Evolutionary conservation across 2,329 filamentous ascomycete species (phyloP).

Genomic region (Curvularia lunata): DNA sequence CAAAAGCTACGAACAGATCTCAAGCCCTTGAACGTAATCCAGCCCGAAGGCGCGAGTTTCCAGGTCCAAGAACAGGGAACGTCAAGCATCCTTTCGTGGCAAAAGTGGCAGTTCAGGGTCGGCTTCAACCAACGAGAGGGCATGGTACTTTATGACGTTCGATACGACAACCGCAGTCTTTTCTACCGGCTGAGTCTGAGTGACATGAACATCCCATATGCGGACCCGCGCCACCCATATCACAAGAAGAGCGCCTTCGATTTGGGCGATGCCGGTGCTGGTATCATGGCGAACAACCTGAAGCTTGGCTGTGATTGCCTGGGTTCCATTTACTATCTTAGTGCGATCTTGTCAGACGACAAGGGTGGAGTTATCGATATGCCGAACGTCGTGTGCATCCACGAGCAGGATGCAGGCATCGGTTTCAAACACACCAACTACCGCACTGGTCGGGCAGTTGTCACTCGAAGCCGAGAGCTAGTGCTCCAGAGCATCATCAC

Average conservation of each 20-base stretch:
- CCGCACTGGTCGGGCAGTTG: slow-evolving; percentile 67
- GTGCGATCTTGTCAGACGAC: slow-evolving; percentile 63
- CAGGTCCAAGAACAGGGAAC: slow-evolving; percentile 59
- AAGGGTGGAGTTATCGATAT: slow-evolving; percentile 65
- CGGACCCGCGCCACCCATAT: slow-evolving; percentile 70
- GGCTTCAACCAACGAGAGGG: slow-evolving; percentile 74
- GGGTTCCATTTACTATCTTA: slow-evolving; percentile 72
- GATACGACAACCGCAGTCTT: slow-evolving; percentile 67
- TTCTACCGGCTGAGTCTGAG: slow-evolving; percentile 71
- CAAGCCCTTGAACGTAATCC: slow-evolving; percentile 68
- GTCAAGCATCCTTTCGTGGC: slow-evolving; percentile 66
- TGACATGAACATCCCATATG: slow-evolving; percentile 70
- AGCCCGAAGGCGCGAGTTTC: slow-evolving; percentile 70
- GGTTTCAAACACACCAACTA: slow-evolving; percentile 77
- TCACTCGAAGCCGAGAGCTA: slow-evolving; percentile 68
- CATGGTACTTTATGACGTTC: slow-evolving; percentile 71
- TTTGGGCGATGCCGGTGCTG: slow-evolving; percentile 69
- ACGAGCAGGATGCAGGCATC: slow-evolving; percentile 73
- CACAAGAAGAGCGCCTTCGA: slow-evolving; percentile 72
- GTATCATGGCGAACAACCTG: slow-evolving; percentile 72
- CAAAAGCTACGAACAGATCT: slow-evolving; percentile 66
- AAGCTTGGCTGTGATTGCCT: slow-evolving; percentile 74
- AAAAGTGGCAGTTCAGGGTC: slow-evolving; percentile 74
- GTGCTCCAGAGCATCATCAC: slow-evolving; percentile 75
- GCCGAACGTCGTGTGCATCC: slow-evolving; percentile 72